phyloP scores from a whole-genome alignment of 495 filamentous ascomycete species.

The Daldinia caldariorum region DNA sequence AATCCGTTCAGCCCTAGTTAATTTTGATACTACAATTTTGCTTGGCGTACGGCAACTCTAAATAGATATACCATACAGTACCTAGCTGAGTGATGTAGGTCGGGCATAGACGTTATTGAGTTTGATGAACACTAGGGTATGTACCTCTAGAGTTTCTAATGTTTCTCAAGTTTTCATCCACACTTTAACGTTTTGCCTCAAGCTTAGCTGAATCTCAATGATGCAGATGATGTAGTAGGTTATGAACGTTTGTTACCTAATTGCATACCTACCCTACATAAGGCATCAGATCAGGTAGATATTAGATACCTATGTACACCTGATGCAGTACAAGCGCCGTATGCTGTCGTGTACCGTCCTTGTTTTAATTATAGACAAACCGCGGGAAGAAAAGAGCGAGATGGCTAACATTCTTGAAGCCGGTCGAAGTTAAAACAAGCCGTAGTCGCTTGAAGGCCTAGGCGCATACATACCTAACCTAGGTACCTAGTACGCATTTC shows the following conservation, averaged over 20 bases:
- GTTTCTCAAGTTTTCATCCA: too few relatives aligned
- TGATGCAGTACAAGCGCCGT: constrained; percentile 13
- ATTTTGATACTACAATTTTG: constrained; percentile 40
- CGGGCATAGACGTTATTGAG: not conserved
- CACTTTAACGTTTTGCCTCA: too few relatives aligned
- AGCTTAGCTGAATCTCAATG: too few relatives aligned
- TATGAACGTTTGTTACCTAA: too few relatives aligned
- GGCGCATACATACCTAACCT: not conserved
- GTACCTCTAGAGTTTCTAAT: too few relatives aligned
- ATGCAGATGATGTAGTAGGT: too few relatives aligned
- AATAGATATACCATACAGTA: not conserved
- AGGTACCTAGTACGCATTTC: not conserved
- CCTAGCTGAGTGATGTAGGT: too few relatives aligned
- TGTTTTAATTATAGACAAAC: constrained; percentile 35
- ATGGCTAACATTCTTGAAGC: constrained; percentile 17
- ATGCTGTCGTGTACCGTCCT: constrained; percentile 33
- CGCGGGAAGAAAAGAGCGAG: constrained; percentile 4
- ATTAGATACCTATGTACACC: not conserved
- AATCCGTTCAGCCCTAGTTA: constrained; percentile 30
- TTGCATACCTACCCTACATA: too few relatives aligned
- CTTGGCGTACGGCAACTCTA: constrained; percentile 17
- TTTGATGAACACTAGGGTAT: not conserved
- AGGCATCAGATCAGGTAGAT: not conserved
- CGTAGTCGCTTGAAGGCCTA: not conserved
- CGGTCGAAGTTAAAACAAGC: constrained; percentile 8